Conservation (phyloP, 2,329 filamentous ascomycete genomes). For the Allantophomopsis lycopodina region DNA sequence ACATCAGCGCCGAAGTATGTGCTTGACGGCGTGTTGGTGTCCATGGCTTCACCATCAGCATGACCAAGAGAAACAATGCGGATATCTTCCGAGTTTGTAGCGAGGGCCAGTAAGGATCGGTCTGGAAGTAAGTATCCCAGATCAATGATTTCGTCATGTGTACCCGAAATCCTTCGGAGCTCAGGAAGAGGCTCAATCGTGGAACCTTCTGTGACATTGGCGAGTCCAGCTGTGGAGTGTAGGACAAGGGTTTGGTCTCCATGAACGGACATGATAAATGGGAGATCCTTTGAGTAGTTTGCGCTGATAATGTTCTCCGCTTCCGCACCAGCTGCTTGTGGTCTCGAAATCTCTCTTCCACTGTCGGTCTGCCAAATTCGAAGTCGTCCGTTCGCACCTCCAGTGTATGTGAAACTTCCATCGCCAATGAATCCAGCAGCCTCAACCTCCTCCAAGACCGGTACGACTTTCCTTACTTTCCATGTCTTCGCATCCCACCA, state of each 20-base stretch:
- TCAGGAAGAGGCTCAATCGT: conserved; percentile 20
- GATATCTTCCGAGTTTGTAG: conserved; percentile 90
- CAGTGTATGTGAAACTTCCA: conserved; percentile 66
- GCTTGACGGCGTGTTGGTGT: conserved; percentile 10
- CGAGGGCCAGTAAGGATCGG: conserved; percentile 71
- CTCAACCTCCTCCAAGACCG: conserved; percentile 76
- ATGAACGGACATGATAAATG: conserved; percentile 70
- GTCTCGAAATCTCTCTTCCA: conserved; percentile 65
- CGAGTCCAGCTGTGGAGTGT: conserved; percentile 40
- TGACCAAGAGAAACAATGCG: conserved; percentile 62
- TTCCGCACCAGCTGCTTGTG: conserved; percentile 49
- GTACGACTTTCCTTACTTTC: conserved; percentile 69
- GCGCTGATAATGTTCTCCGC: conserved; percentile 58
- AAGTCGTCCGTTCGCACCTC: conserved; percentile 69
- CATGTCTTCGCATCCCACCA: conserved; percentile 82
- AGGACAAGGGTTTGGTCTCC: conserved; percentile 79
- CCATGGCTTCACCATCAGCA: conserved; percentile 14
- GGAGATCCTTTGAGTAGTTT: conserved; percentile 48
- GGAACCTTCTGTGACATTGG: conserved; percentile 18
- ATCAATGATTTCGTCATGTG: conserved; percentile 96
- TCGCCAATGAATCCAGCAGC: conserved; percentile 64
- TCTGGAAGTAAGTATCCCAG: conserved; percentile 74
- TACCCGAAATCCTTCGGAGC: conserved; percentile 77
- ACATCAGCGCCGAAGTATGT: conserved; percentile 83
- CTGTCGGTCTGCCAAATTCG: conserved; percentile 72